Conservation (phyloP, 2,329 filamentous ascomycete species). For the Penicillium thymicola region DNA sequence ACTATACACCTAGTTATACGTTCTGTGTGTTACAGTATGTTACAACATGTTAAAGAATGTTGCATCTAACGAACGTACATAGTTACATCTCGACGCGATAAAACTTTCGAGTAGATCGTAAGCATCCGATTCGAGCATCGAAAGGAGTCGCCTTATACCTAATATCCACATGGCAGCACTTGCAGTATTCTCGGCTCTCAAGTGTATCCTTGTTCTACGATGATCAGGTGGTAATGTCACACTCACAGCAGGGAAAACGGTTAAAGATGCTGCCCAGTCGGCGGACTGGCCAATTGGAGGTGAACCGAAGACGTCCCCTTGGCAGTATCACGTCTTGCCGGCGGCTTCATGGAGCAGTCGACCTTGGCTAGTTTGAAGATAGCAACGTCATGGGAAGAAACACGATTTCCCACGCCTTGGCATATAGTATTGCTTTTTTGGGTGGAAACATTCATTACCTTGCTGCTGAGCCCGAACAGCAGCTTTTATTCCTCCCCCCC, state of each 20-base stretch:
- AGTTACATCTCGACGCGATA: neutral
- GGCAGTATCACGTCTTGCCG: neutral
- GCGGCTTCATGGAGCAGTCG: neutral
- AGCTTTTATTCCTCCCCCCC: neutral
- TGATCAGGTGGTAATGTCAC: constrained; percentile 7
- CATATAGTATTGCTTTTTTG: constrained; percentile 2
- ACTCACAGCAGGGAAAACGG: neutral
- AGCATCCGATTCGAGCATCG: neutral
- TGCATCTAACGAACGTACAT: neutral
- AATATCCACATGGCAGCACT: neutral
- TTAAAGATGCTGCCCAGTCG: neutral
- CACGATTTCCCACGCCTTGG: neutral
- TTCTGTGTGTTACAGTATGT: neutral
- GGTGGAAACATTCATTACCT: neutral
- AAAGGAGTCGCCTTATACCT: neutral
- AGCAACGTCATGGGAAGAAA: neutral
- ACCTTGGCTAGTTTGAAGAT: neutral
- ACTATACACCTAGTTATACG: neutral
- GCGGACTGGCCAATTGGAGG: neutral
- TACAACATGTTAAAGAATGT: no score
- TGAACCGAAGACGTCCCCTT: neutral
- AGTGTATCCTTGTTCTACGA: neutral
- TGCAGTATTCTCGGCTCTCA: neutral
- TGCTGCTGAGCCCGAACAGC: neutral
- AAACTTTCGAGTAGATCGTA: neutral